Base-by-base conservation (phyloP, 306 rosid genomes). In the Dalbergia cochinchinensis region DNA sequence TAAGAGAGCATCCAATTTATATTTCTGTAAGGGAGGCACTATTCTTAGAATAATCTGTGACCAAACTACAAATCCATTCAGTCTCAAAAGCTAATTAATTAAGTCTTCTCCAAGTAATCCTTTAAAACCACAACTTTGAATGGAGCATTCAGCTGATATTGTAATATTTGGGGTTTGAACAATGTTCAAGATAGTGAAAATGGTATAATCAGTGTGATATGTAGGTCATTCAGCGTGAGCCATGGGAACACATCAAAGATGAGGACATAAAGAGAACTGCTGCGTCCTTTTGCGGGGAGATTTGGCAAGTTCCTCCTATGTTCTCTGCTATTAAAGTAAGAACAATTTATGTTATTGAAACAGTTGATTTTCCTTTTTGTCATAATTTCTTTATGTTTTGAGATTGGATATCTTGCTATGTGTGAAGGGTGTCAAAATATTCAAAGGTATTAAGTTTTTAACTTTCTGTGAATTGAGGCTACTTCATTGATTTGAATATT, bases 221-320 rank as follows among this genome's bases (percentile, higher is more conserved):
- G 87, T 77, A 95, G 98, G 96, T 95, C 80, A 92, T 91, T 90
- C 99, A 90, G 76, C 99, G 98, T n/a, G 97, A 95, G 51, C 93
- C 97, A 51, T 95, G 99, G 99, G 99, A 95, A 84, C 98, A 95
- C 85, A 90, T 95, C 87, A 95, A 91, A 90, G 97, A 95, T 34
- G 95, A 78, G 83, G 94, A 92, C 88, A 87, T 92, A 66, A 90
- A 86, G 85, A 95, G 80, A 88, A 86, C 76, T 77, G 95, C 88
- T 65, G 76, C 87, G 11, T 83, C 97, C 72, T 95, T 94, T 83
- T 76, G 85, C 69, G 99, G 99, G 76, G 97, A 95, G 91, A 92
- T 90, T 77, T 95, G 97, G 99, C 99, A 95, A 89, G 97, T 95
- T 63, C 99, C 99, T 77, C 99, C 99, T 19, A 95, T 95, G 97